Evolutionary conservation across 176 grass and related monocot genomes (phyloP), one percentile per base, ranked within the genome.

Genomic region (Tillandsia fasciculata): DNA sequence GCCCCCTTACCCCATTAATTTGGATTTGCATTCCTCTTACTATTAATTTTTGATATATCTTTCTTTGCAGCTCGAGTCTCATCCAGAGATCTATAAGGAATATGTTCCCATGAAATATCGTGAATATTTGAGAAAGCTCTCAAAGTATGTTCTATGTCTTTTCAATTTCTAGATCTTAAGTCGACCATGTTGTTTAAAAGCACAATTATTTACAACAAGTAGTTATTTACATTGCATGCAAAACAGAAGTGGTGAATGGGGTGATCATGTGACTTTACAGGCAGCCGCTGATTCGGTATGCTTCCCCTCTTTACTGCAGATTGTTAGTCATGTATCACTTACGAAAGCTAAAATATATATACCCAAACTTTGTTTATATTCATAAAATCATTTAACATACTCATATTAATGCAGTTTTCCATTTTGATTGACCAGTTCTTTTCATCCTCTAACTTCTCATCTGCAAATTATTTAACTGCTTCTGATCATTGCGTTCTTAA

Each of bases 211-310:
- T 61, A 14, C 22, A 70, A 71, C 77, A 54, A 59, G 2, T 10
- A 83, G 68, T 79, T 26, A 75, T 49, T 71, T 15, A 53, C 65
- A 72, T 74, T 50, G 13, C 9, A 10, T 79, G 64, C 68, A 56
- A 68, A 72, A 77, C 74, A 97, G 93, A 71, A 85, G 51, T 0
- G 89, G 93, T 28, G 86, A 97, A 87, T 97, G 93, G 93, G 93
- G 93, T 74, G 93, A 97, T 51, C 93, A 97, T 79, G 93, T 97
- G 48, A 97, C 93, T 56, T 77, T 97, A 76, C 93, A 97, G 73
- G 93, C 93, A 67, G 89, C 94, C 77, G 81, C 94, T 81, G 94
- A 99, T 80, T 83, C 79, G 71, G 94, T 99, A 76, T 50, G 49
- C 56, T 63, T 73, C 79, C 28, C 47, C 33, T 81, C 22, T 22